phyloP scores from a whole-genome alignment of 2,329 filamentous ascomycete genomes.

The Whalleya microplaca region DNA sequence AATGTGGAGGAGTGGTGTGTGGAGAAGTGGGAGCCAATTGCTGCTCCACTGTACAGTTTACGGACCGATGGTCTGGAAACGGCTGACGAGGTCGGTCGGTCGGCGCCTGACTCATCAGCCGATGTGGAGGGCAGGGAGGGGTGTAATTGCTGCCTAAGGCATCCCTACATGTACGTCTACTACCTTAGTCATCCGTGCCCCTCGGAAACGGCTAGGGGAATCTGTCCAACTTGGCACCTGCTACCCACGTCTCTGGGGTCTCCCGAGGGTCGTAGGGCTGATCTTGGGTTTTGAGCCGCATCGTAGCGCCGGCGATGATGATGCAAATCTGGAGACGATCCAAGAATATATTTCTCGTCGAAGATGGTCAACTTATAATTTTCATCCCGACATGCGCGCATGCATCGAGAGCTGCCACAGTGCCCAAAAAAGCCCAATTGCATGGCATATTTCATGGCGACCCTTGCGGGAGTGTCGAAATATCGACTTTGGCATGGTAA shows the following conservation, averaged over 20 bases:
- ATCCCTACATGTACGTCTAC: background rate
- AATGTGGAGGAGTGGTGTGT: background rate
- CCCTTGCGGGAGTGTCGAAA: constrained; percentile 9
- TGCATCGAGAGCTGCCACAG: background rate
- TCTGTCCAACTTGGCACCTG: background rate
- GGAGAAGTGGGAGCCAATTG: too few species aligned
- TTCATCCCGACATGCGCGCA: constrained; percentile 15
- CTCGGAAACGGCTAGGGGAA: background rate
- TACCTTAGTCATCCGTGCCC: background rate
- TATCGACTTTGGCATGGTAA: constrained; percentile 3
- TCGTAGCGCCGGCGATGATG: constrained; percentile 41
- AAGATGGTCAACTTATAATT: constrained; percentile 29
- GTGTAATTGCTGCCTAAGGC: background rate
- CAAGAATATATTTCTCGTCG: constrained; percentile 30
- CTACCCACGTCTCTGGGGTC: constrained; percentile 31
- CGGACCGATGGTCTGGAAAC: background rate
- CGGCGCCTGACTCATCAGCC: too few species aligned
- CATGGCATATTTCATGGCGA: constrained; percentile 26
- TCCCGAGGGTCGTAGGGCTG: constrained; percentile 39
- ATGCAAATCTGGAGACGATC: constrained; percentile 36
- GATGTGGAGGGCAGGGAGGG: background rate
- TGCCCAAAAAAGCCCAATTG: constrained; percentile 31
- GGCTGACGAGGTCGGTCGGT: background rate
- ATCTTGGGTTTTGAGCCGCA: constrained; percentile 42
- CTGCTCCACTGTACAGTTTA: too few species aligned